Evolutionary conservation across 78 protist species (phyloP), one percentile per base, ranked within the genome.

Genomic region (Corallochytrium limacisporum): DNA sequence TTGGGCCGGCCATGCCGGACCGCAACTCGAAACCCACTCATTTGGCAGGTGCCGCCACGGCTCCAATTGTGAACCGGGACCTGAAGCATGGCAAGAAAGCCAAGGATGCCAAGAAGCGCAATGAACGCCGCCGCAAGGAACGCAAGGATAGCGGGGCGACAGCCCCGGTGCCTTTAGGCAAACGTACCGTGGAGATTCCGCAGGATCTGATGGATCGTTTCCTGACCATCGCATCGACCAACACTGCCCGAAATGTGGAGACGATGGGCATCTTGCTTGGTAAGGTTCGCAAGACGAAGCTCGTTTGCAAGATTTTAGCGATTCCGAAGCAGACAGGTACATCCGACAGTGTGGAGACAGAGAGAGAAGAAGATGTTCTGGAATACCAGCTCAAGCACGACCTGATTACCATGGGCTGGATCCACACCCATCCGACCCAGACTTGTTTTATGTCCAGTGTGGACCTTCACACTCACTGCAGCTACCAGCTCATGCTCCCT

Each of bases 381-480:
- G 74, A 63, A 38, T 72, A 48, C 54, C 82, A 72, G 68, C 24
- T 49, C 22, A 69, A 47, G 50, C 40, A 78, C 44, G 82, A 77
- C 44, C 37, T 83, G 18, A 33, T 83, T 32, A 72, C 84, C 15
- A 39, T 83, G n/a, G 88, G 88, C 33, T 83, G 88, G 88, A 77
- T 83, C 4, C 88, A 83, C 36, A 83, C 83, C 0, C 84, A 77
- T 37, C 88, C 88, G 38, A 56, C 79, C 16, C 84, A 78, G 56
- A 56, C 72, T 24, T 67, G 82, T 49, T 83, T 83, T 74, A 32
- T 83, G 26, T 69, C 79, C 1, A 74, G 82, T 0, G 84, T 83
- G 44, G 88, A 83, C 46, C 74, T 78, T 35, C 88, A 83, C 55
- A 78, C 81, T 48, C 88, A 83, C 49, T 51, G 71, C 18, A 50